Base-by-base conservation (phyloP, 306 rosid species). In the Lupinus albus region DNA sequence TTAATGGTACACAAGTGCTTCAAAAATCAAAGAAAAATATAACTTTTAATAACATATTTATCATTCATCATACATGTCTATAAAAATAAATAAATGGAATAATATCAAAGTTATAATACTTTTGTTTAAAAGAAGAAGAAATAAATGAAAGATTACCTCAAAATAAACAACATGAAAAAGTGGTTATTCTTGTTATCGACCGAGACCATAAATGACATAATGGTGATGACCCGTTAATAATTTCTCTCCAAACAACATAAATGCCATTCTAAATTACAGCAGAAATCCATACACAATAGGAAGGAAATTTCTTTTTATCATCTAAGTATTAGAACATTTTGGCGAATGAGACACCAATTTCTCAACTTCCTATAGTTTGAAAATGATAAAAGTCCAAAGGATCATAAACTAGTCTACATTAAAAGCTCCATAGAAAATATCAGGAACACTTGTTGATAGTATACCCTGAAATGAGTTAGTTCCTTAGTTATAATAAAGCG, bases 371-470 rank as follows among this genome's bases (percentile, higher is more conserved):
- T 12, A n/a, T 25, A 13, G 50, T 25, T 67, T 18, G 48, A 8
- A 67, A 16, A 51, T 66, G 3, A 13, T 36, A 50, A 7, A 14
- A 36, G 39, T 12, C 1, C 49, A 1, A n/a, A 36, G 38, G 41
- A 63, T 42, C 18, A 63, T 21, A 63, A 63, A 54, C 21, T 13
- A 45, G 12, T 25, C 25, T 11, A 42, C 36, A n/a, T 51, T 20
- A 4, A 8, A 56, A 56, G 20, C 11, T n/a, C 6, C 11, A 58
- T 8, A 33, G 7, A 14, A 13, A 8, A 18, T 33, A 7, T 32
- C 63, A 7, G n/a, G n/a, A n/a, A n/a, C n/a, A n/a, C n/a, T n/a
- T n/a, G n/a, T n/a, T n/a, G n/a, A n/a, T n/a, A n/a, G n/a, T n/a
- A n/a, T n/a, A n/a, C n/a, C n/a, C n/a, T n/a, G n/a, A n/a, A n/a